Conservation (phyloP, 768 basidiomycete species). For the Suillus cothurnatus region DNA sequence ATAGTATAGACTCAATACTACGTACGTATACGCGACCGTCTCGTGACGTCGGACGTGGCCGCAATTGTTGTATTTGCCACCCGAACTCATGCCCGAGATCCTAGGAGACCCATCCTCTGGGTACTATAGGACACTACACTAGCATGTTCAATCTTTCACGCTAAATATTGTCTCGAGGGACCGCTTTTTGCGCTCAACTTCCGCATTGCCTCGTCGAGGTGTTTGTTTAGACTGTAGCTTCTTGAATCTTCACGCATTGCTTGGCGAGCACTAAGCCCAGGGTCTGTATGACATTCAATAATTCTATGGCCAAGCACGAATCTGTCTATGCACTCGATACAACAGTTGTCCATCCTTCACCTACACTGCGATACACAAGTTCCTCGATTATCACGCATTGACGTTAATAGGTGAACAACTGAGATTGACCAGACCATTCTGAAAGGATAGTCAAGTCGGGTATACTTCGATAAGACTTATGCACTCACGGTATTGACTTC, state of each 20-base stretch:
- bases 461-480: not conserved
- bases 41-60: not conserved
- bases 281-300: not conserved
- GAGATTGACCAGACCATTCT: conserved; percentile 19
- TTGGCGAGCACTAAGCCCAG: not conserved
- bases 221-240: not conserved
- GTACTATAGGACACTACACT: not conserved
- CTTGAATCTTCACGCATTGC: not conserved
- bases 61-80: not conserved
- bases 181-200: not conserved
- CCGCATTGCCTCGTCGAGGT: not conserved
- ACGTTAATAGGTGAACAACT: conserved; percentile 25
- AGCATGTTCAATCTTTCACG: not conserved
- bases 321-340: not conserved
- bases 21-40: not conserved
- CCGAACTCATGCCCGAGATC: not conserved
- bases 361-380: not conserved
- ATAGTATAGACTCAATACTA: not conserved
- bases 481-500: conserved; percentile 38
- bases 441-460: not conserved
- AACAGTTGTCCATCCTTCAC: not conserved
- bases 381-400: conserved; percentile 8
- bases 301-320: not conserved
- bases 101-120: not conserved
- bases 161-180: not conserved